Evolutionary conservation across 768 basidiomycete genomes (phyloP).

Genomic region (Lactarius pseudohatsudake): DNA sequence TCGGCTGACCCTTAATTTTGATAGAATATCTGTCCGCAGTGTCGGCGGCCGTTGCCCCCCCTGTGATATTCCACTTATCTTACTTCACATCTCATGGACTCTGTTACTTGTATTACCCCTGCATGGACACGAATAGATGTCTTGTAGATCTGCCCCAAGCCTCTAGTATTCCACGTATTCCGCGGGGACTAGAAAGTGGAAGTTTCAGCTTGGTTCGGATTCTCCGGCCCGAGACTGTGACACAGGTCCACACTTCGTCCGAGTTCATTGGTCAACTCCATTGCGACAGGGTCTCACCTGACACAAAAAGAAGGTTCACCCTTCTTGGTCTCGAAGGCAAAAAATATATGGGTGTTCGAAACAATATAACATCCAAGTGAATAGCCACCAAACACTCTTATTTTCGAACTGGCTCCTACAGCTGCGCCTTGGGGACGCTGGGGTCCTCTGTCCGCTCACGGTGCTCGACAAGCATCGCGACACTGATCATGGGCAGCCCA

Average conservation of each 20-base stretch:
- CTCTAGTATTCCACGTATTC: too few relatives aligned
- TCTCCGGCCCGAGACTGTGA: too few relatives aligned
- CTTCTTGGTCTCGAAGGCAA: not conserved
- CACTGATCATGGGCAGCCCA: constrained; percentile 93
- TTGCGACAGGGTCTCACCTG: not conserved
- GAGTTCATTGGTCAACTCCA: not conserved
- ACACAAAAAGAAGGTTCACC: not conserved
- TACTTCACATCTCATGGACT: not conserved
- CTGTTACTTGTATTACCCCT: constrained; percentile 13
- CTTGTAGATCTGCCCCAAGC: not conserved
- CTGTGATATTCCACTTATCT: constrained; percentile 44
- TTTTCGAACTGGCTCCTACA: not conserved
- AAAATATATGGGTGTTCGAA: not conserved
- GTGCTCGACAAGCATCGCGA: constrained; percentile 72
- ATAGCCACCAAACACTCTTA: not conserved
- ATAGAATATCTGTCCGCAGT: constrained; percentile 91
- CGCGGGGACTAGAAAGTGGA: too few relatives aligned
- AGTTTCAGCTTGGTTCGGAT: too few relatives aligned
- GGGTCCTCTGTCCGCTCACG: constrained; percentile 29
- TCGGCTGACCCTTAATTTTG: not conserved
- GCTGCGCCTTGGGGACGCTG: not conserved
- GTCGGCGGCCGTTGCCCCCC: constrained; percentile 80
- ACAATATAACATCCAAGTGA: not conserved
- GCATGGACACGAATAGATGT: constrained; percentile 7
- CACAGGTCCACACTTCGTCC: not conserved